phyloP scores from a whole-genome alignment of 2,329 filamentous ascomycete species.

The Emergomyces africanus region DNA sequence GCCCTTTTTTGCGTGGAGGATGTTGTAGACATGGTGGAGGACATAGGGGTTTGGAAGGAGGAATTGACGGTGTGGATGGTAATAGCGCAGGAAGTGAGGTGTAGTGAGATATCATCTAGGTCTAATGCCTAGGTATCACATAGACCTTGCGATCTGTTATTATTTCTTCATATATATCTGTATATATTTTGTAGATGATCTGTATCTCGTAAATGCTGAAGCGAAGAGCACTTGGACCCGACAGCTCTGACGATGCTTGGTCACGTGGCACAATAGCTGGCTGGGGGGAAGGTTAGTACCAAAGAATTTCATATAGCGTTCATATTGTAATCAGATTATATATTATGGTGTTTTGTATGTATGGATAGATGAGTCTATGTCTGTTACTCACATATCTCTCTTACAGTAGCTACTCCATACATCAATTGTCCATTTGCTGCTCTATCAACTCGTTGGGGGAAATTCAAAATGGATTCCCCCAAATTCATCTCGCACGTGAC shows the following conservation, averaged over 20 bases:
- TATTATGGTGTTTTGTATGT: not conserved
- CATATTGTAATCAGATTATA: not conserved
- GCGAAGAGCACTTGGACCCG: no score
- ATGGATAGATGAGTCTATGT: not conserved
- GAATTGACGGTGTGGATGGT: not conserved
- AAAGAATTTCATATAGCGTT: not conserved
- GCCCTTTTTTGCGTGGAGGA: constrained; percentile 21
- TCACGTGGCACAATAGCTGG: no score
- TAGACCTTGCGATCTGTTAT: no score
- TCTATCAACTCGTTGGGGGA: not conserved
- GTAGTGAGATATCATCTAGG: not conserved
- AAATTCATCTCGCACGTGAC: not conserved
- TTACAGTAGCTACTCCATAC: not conserved
- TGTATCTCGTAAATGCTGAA: no score
- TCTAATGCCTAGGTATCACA: no score
- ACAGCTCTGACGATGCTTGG: no score
- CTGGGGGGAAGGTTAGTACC: no score
- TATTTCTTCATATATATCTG: no score
- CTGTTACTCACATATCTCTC: not conserved
- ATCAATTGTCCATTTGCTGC: not conserved
- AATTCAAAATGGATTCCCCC: no score
- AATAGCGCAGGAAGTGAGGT: not conserved
- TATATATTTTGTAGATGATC: no score
- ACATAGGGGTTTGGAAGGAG: constrained; percentile 8
- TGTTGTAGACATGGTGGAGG: not conserved